Evolutionary conservation across 352 stramenopile species (phyloP).

Genomic region (Globisporangium spiculum): DNA sequence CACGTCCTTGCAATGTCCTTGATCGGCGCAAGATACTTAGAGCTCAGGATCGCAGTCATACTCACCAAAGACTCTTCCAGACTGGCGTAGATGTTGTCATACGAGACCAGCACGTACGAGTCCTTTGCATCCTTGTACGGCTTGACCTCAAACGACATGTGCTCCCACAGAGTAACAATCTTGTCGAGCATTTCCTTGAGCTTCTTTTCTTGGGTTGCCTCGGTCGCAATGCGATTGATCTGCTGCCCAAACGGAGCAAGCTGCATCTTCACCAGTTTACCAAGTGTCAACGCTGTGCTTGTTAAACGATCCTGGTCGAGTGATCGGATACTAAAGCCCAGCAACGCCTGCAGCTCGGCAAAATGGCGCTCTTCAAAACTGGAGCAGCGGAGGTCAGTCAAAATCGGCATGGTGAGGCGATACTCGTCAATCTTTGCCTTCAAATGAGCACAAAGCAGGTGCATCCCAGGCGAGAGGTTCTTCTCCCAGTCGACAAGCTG

Average conservation of each 20-base stretch:
- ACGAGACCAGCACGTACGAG: constrained; percentile 76
- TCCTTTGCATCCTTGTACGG: constrained; percentile 90
- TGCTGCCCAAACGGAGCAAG: constrained; percentile 67
- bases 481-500: constrained; percentile 52
- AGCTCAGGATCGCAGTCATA: constrained; percentile 88
- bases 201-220: constrained; percentile 82
- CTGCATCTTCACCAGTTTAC: constrained; percentile 78
- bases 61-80: constrained; percentile 90
- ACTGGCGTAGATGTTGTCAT: constrained; percentile 73
- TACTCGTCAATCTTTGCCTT: constrained; percentile 84
- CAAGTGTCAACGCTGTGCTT: constrained; percentile 57
- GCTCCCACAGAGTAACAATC: constrained; percentile 78
- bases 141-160: constrained; percentile 86
- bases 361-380: constrained; percentile 72
- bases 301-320: constrained; percentile 13
- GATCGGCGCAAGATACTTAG: constrained; percentile 84
- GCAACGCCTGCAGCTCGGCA: constrained; percentile 43
- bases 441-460: constrained; percentile 47
- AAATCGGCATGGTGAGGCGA: constrained; percentile 71
- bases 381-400: constrained; percentile 52
- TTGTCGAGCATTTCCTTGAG: constrained; percentile 91
- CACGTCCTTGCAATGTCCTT: constrained; percentile 63
- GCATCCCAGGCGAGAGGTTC: constrained; percentile 44
- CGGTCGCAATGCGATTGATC: constrained; percentile 82
- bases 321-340: constrained; percentile 77